Evolutionary conservation across 768 basidiomycete genomes (phyloP).

Genomic region (Suillus occidentalis): DNA sequence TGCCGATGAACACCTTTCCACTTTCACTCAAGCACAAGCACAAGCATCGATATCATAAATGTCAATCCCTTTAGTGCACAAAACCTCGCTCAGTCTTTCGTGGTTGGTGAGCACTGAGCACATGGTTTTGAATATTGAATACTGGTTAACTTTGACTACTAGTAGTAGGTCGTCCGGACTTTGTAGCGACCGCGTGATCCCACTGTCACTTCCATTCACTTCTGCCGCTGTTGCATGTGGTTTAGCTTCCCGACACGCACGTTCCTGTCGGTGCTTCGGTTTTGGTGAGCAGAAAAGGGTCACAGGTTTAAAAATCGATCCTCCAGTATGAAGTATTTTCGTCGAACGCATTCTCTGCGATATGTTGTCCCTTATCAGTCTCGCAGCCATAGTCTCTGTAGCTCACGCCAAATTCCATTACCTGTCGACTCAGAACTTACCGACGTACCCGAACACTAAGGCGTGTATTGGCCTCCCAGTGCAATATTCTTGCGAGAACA

Average conservation of each 20-base stretch:
- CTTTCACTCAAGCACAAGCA: not conserved
- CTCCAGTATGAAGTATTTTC: slow-evolving; percentile 5
- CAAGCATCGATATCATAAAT: not conserved
- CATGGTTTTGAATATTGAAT: not conserved
- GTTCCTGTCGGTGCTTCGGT: slow-evolving; percentile 15
- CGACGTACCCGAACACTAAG: slow-evolving; percentile 41
- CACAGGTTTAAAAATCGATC: slow-evolving; percentile 17
- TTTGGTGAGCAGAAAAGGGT: slow-evolving; percentile 5
- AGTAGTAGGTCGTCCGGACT: not conserved
- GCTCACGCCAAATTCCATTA: slow-evolving; percentile 16
- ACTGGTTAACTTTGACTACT: not conserved
- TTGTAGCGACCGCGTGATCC: not conserved
- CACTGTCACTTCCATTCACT: not conserved
- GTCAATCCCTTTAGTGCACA: not conserved
- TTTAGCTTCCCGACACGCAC: slow-evolving; percentile 16
- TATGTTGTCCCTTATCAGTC: slow-evolving; percentile 16
- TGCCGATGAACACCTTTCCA: no score
- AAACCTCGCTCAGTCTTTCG: not conserved
- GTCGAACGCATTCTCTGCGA: slow-evolving; percentile 9
- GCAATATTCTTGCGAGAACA: slow-evolving; percentile 67
- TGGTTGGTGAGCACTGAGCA: not conserved
- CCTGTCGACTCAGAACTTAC: not conserved
- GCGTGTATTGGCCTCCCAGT: slow-evolving; percentile 48
- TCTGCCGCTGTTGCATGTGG: slow-evolving; percentile 10
- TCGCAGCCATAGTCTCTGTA: slow-evolving; percentile 15